Evolutionary conservation across 1,139 yeast species (phyloP), one percentile per base, ranked within the genome.

Genomic region (Blastobotrys serpentis): DNA sequence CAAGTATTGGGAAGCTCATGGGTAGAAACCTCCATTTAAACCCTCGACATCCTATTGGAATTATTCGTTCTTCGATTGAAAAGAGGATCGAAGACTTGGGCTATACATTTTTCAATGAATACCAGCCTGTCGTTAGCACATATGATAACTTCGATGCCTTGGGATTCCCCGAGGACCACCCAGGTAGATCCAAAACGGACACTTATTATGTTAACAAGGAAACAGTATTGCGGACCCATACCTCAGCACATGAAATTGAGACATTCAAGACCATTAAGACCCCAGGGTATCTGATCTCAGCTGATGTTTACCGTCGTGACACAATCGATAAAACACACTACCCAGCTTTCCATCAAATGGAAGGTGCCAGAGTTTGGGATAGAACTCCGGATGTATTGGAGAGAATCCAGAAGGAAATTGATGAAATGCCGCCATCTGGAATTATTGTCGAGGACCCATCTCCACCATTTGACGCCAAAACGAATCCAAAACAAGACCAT

Each of bases 321-420:
- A 96, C 92, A 61, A 86, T 92, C 52, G 99, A 92, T 66, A 76
- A 89, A 57, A 89, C 98, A 0, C 99, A 92, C 66, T 92, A 92
- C 64, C 98, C 98, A 2, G 98, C 87, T 1, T 94, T 92, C 69
- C 98, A 92, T 64, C 99, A 92, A 68, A 81, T 92, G 88, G 99
- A 92, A 68, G 98, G 98, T 44, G 97, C 96, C 1, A 73, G 95
- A 52, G 68, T 84, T 5, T 94, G 98, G 98, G 72, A 79, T 8
- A 72, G 83, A 44, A 64, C 67, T 3, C 69, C 70, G 10, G 63
- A 61, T 2, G 55, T 79, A 25, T 62, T 76, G n/a, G 74, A 72
- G 11, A 68, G 72, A 43, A 74, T 86, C 41, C 65, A 71, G 56
- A 58, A 64, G 11, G 95, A 86, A 57, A 79, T 85, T 29, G 82